Percentiles rank a stretch among this genome's conserved stretches.
These are phyloP conservation scores for Clarireedia hainanense DNA, from an alignment of 2,329 filamentous ascomycete species.

Conservation along the genomic window DNA sequence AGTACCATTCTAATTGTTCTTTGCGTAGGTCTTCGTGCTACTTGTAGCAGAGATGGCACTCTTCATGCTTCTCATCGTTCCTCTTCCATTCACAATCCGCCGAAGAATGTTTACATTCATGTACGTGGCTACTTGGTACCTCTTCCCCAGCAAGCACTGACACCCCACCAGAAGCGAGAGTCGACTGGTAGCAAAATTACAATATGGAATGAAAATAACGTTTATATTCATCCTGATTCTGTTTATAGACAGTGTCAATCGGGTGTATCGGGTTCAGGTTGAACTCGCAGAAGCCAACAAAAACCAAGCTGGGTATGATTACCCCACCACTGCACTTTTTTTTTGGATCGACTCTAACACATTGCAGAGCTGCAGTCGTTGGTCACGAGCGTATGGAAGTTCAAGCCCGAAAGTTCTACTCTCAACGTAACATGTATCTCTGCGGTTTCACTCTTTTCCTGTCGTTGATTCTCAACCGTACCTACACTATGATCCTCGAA, in stretches of 20 bases:
- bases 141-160: conserved; percentile 11
- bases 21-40: conserved; percentile 66
- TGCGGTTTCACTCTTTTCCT: conserved; percentile 99
- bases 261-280: conserved; percentile 92
- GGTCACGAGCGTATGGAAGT: conserved; percentile 96
- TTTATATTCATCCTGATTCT: conserved; percentile 99
- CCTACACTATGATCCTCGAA: conserved; percentile 69
- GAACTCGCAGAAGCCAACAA: conserved; percentile 72
- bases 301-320: conserved; percentile 32
- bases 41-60: conserved; percentile 77
- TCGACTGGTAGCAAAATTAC: conserved; percentile 72
- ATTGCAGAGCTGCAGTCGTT: conserved; percentile 56
- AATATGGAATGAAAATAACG: conserved; percentile 97
- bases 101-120: conserved; percentile 57
- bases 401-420: conserved; percentile 99
- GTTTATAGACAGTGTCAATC: conserved; percentile 91
- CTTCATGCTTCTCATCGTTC: conserved; percentile 74
- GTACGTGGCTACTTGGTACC: conserved; percentile 58
- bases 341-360: conserved; percentile 18
- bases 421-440: conserved; percentile 99
- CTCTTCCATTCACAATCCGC: conserved; percentile 67
- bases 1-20: conserved; percentile 10
- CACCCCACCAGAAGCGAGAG: conserved; percentile 24
- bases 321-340: neutral
- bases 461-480: conserved; percentile 96